phyloP scores from a whole-genome alignment of 495 filamentous ascomycete genomes.

The Penicillium daleae region DNA sequence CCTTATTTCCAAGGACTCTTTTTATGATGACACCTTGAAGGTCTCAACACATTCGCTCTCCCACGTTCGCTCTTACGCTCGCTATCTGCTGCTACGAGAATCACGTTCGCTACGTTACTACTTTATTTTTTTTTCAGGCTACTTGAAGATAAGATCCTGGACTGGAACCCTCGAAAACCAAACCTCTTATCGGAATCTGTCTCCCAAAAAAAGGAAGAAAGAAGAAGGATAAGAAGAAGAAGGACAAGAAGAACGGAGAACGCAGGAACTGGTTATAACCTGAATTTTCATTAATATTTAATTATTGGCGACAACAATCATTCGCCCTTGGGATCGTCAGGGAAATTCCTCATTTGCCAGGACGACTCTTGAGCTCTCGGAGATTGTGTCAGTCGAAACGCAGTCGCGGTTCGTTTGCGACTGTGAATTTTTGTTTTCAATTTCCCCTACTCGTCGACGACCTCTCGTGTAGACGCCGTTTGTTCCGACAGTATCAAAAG shows the following conservation, averaged over 20 bases:
- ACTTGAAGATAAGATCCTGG: conserved; percentile 13
- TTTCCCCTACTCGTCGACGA: neutral
- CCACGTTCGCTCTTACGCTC: conserved; percentile 52
- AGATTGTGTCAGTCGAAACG: conserved; percentile 5
- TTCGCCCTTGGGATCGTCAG: conserved; percentile 2
- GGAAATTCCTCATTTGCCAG: conserved; percentile 4
- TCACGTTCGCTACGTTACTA: conserved; percentile 49
- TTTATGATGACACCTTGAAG: conserved; percentile 43
- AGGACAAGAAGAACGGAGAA: conserved; percentile 15
- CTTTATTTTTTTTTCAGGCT: conserved; percentile 11
- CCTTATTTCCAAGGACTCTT: conserved; percentile 22
- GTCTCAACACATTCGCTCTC: conserved; percentile 46
- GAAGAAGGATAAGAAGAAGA: neutral
- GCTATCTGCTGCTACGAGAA: conserved; percentile 48
- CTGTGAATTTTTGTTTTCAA: neutral
- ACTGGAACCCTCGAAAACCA: conserved; percentile 15
- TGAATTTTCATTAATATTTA: conserved; percentile 31
- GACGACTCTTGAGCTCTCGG: conserved; percentile 8
- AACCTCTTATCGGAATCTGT: neutral
- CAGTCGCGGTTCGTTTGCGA: conserved; percentile 10
- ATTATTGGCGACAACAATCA: conserved; percentile 23
- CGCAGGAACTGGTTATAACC: conserved; percentile 18
- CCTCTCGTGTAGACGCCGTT: conserved; percentile 7
- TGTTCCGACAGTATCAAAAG: conserved; percentile 1
- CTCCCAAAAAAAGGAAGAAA: conserved; percentile 19